These are phyloP conservation scores for Barnettozyma botsteinii DNA, from an alignment of 805 yeast species.

Conservation along the genomic window DNA sequence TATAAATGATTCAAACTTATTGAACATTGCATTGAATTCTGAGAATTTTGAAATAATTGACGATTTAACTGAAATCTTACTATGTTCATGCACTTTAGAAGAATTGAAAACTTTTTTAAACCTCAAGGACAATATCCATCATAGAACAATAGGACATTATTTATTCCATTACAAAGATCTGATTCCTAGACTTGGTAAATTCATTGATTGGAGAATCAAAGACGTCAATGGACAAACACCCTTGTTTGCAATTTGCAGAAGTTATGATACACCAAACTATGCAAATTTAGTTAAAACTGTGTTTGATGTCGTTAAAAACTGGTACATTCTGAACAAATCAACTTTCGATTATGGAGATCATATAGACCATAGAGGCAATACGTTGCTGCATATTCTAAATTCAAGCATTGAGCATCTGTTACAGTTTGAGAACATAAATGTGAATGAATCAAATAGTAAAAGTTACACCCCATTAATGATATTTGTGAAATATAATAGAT, in stretches of 20 bases:
- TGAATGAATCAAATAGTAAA: slow-evolving; percentile 56
- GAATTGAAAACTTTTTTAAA: slow-evolving; percentile 49
- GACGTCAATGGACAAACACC: slow-evolving; percentile 76
- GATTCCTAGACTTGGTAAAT: slow-evolving; percentile 47
- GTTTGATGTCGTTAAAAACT: slow-evolving; percentile 37
- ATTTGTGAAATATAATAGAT: slow-evolving; percentile 62
- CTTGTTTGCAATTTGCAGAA: slow-evolving; percentile 63
- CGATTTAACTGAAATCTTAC: slow-evolving; percentile 41
- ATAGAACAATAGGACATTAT: slow-evolving; percentile 70
- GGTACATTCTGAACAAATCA: slow-evolving; percentile 32
- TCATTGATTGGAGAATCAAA: slow-evolving; percentile 60
- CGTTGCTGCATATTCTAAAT: slow-evolving; percentile 66
- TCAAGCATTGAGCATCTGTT: slow-evolving; percentile 41
- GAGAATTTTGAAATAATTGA: slow-evolving; percentile 42
- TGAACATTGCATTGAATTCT: slow-evolving; percentile 55
- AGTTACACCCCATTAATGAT: slow-evolving; percentile 66
- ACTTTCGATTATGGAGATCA: slow-evolving; percentile 52
- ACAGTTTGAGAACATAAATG: slow-evolving; percentile 32
- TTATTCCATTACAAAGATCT: slow-evolving; percentile 51
- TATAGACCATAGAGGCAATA: slow-evolving; percentile 66
- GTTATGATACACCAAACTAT: slow-evolving; percentile 74
- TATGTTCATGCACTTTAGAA: slow-evolving; percentile 33
- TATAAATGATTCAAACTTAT: slow-evolving; percentile 46
- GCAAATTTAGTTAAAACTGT: slow-evolving; percentile 40
- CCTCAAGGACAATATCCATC: slow-evolving; percentile 38